These are phyloP conservation scores for Papilionanthe hybrid DNA, from an alignment of 116 monocot genomes.

Conservation along the genomic window DNA sequence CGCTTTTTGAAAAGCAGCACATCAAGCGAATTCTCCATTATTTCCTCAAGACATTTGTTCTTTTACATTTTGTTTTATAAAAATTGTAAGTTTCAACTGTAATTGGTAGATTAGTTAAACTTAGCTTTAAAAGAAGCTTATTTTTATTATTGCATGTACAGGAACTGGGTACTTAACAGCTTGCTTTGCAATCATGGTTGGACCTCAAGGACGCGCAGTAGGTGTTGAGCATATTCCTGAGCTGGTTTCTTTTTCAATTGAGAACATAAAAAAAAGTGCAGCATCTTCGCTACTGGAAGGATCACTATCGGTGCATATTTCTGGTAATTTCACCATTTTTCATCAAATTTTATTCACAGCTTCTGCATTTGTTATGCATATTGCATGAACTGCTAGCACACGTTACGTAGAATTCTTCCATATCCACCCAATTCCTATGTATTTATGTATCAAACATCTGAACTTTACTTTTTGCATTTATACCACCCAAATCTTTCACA, in stretches of 20 bases:
- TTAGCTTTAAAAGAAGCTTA: neutral
- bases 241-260: constrained; percentile 46
- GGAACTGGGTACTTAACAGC: constrained; percentile 76
- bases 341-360: too few species aligned
- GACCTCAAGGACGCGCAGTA: constrained; percentile 49
- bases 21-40: neutral
- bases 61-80: neutral
- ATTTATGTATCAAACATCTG: too few species aligned
- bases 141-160: constrained; percentile 11
- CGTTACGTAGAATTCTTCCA: neutral
- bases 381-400: neutral
- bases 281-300: constrained; percentile 45
- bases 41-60: neutral
- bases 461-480: too few species aligned
- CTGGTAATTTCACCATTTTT: constrained; percentile 26
- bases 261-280: constrained; percentile 53
- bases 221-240: constrained; percentile 75
- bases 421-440: too few species aligned
- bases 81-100: neutral
- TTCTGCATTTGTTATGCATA: neutral
- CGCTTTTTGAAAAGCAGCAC: too few species aligned
- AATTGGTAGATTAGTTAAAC: neutral
- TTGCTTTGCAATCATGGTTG: constrained; percentile 71
- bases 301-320: constrained; percentile 43
- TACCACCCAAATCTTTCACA: too few species aligned